Conservation (phyloP, 2,329 filamentous ascomycete genomes). For the Exophiala bonariae region DNA sequence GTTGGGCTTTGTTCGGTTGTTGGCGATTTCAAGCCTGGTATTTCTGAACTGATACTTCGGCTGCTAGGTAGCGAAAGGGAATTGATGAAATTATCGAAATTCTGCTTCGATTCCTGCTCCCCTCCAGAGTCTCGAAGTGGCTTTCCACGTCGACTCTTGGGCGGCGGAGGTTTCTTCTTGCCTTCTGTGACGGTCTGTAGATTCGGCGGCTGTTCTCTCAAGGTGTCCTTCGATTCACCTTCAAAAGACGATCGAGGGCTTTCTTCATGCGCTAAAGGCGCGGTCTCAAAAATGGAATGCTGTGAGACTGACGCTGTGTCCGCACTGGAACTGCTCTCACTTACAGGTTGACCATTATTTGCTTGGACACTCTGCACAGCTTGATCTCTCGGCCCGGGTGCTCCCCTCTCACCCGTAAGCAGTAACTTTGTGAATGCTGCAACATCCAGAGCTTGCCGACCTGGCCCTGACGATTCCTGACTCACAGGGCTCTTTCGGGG, state of each 20-base stretch:
- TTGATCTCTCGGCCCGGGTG: conserved; percentile 27
- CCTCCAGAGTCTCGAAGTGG: conserved; percentile 54
- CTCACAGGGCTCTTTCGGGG: conserved; percentile 6
- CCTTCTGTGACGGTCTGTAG: conserved; percentile 37
- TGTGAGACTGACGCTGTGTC: conserved; percentile 61
- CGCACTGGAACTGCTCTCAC: conserved; percentile 52
- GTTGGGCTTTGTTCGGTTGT: conserved; percentile 26
- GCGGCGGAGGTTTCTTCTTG: conserved; percentile 71
- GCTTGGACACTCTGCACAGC: conserved; percentile 21
- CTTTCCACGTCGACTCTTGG: conserved; percentile 76
- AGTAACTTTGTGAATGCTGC: conserved; percentile 75
- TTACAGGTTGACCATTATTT: conserved; percentile 29
- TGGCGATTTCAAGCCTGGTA: conserved; percentile 23
- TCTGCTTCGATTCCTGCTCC: conserved; percentile 12
- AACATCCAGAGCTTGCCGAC: conserved; percentile 63
- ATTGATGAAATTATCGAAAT: conserved; percentile 23
- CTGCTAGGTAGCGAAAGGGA: conserved; percentile 13
- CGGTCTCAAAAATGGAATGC: conserved; percentile 59
- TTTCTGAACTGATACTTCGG: conserved; percentile 8
- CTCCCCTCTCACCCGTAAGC: conserved; percentile 66
- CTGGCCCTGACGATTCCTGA: conserved; percentile 21
- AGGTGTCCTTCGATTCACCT: conserved; percentile 54
- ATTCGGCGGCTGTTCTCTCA: conserved; percentile 43
- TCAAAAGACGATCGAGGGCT: conserved; percentile 62
- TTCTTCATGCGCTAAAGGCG: conserved; percentile 45